These are phyloP conservation scores for Puccinia horiana DNA, from an alignment of 1,284 basidiomycete genomes.

Conservation along the genomic window DNA sequence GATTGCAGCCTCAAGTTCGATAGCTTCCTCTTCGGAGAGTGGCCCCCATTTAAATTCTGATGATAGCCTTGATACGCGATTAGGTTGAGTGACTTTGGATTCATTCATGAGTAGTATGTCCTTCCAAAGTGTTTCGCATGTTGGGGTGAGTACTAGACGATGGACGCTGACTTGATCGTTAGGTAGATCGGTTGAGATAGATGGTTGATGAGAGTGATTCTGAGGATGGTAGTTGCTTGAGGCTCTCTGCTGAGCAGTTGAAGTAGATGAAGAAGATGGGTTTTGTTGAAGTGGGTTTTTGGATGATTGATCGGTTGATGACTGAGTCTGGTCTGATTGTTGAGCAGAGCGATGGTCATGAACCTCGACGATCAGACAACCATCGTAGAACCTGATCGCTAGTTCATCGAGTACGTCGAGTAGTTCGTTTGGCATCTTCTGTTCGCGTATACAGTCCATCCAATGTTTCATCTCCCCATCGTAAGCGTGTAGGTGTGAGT, in stretches of 20 bases:
- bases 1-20: slow-evolving; percentile 44
- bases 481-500: slow-evolving; percentile 38
- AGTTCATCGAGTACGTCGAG: slow-evolving; percentile 44
- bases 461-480: slow-evolving; percentile 49
- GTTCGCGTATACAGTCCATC: slow-evolving; percentile 44
- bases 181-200: slow-evolving; percentile 22
- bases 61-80: neutral
- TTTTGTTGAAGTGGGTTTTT: neutral
- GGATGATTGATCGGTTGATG: slow-evolving; percentile 1
- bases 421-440: slow-evolving; percentile 49
- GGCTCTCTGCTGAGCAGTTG: neutral
- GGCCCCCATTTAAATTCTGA: slow-evolving; percentile 44
- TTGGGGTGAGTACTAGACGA: slow-evolving; percentile 44
- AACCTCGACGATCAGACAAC: slow-evolving; percentile 49
- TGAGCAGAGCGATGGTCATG: slow-evolving; percentile 47
- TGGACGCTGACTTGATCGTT: slow-evolving; percentile 42
- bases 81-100: slow-evolving; percentile 22
- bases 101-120: slow-evolving; percentile 48
- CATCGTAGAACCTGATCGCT: slow-evolving; percentile 44
- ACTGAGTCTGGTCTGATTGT: slow-evolving; percentile 10
- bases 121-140: slow-evolving; percentile 47
- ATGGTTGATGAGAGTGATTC: neutral
- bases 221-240: slow-evolving; percentile 9
- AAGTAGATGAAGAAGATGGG: neutral
- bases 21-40: slow-evolving; percentile 42